Conservation (phyloP, 805 yeast species). For the Lipomyces sp. region DNA sequence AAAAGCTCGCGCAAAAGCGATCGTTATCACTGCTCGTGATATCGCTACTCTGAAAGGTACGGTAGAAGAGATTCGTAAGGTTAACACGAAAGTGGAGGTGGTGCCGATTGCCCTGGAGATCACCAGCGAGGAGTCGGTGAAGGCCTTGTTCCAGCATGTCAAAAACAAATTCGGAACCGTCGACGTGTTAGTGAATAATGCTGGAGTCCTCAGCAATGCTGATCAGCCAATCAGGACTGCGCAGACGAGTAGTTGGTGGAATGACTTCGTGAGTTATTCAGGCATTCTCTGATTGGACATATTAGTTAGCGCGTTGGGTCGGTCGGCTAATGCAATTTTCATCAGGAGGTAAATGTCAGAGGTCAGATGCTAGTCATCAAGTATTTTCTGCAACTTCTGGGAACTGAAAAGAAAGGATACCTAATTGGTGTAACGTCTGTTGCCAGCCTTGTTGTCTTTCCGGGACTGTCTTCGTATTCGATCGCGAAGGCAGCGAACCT, state of each 20-base stretch:
- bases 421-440: neutral
- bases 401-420: conserved; percentile 3
- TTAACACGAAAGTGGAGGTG: neutral
- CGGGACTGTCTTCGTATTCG: neutral
- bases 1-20: conserved; percentile 3
- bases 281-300: neutral
- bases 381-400: conserved; percentile 7
- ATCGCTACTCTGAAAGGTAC: conserved; percentile 2
- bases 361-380: conserved; percentile 2
- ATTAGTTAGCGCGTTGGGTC: neutral
- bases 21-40: conserved; percentile 5
- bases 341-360: conserved; percentile 1
- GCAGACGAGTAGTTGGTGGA: neutral
- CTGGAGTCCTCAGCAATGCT: conserved; percentile 4
- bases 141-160: conserved; percentile 8
- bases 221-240: conserved; percentile 7
- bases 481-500: neutral
- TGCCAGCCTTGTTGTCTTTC: conserved; percentile 1
- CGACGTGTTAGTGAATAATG: conserved; percentile 5
- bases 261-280: conserved; percentile 1
- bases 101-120: conserved; percentile 1
- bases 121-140: conserved; percentile 1
- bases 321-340: neutral
- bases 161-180: neutral
- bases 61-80: conserved; percentile 4